Evolutionary conservation across 495 filamentous ascomycete species (phyloP), one percentile per base, ranked within the genome.

Genomic region (Penicillium cosmopolitanum): DNA sequence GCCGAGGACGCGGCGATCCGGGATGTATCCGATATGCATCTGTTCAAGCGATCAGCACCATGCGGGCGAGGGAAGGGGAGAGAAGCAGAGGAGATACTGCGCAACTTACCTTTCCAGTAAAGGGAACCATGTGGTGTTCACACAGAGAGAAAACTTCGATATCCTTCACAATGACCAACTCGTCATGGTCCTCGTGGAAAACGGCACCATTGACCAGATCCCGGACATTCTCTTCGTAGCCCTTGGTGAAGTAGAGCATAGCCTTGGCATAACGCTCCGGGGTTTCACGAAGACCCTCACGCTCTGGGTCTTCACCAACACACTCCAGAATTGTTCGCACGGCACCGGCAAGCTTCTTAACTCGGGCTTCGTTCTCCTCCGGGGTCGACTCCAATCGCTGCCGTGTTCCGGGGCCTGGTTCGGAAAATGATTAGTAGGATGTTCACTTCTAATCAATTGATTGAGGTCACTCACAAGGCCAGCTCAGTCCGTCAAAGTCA

Each of bases 21-120:
- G 96, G 57, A 98, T 97, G 70, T 98, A 98, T 31, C 95, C 96
- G 65, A 98, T 97, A 78, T 98, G 95, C 91, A 98, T 96, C 89
- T 92, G 53, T 52, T 64, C 64, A 35, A 66, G 43, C 51, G n/a
- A 61, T 62, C 35, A 71, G 56, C 11, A 57, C 58, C 34, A 69
- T 65, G 36, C 28, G 47, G 10, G 43, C 19, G 23, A 19, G 42
- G 15, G 15, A 13, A n/a, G 36, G 36, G 2, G 5, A 8, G 9
- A 38, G 23, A 23, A 23, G 23, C 2, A 23, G 23, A 18, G 55
- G 9, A 55, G 50, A 57, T 58, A 51, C 25, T 56, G 23, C 35
- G 42, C n/a, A 46, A 55, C 75, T 53, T 77, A 92, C 90, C 85
- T 94, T 97, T 58, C 95, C 96, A 8, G 84, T 93, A 69, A 98